A percentile compares a stretch with the other conserved stretches of the same genome.
phyloP scores from a whole-genome alignment of 345 rosid species.

The Eutrema japonicum region DNA sequence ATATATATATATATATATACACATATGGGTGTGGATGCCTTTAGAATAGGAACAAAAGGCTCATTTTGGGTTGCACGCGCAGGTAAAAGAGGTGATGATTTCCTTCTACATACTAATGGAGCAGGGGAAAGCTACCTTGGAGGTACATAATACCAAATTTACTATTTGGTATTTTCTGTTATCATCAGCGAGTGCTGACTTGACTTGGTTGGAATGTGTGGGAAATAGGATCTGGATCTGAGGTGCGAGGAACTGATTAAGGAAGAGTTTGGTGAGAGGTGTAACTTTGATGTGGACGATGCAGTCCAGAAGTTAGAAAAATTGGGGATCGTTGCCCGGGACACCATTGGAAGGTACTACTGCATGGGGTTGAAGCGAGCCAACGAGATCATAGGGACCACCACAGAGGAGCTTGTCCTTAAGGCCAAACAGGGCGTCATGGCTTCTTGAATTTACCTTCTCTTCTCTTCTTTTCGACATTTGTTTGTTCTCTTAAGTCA shows the following conservation, averaged over 20 bases:
- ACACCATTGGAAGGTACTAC: conserved; percentile 73
- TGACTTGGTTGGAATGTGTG: conserved; percentile 24
- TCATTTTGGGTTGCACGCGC: conserved; percentile 35
- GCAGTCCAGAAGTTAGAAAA: conserved; percentile 88
- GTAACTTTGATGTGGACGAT: conserved; percentile 95
- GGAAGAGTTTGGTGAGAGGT: conserved; percentile 78
- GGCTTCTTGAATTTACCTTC: conserved; percentile 43
- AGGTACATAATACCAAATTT: conserved; percentile 49
- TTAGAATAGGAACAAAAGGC: conserved; percentile 6
- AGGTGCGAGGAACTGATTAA: conserved; percentile 82
- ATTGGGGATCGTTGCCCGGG: conserved; percentile 79
- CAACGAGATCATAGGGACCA: conserved; percentile 84
- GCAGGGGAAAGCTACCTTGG: conserved; percentile 90
- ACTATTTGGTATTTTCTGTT: conserved; percentile 2
- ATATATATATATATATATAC: neutral
- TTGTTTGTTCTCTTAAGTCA: conserved; percentile 15
- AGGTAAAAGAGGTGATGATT: conserved; percentile 96
- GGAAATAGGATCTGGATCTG: conserved; percentile 73
- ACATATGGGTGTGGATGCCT: conserved; percentile 16
- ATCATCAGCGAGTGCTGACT: conserved; percentile 20
- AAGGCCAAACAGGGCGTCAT: conserved; percentile 65
- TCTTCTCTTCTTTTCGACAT: conserved; percentile 28
- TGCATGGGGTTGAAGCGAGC: conserved; percentile 82
- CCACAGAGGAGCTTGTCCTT: conserved; percentile 89
- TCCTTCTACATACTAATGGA: conserved; percentile 92